Evolutionary conservation across 495 filamentous ascomycete species (phyloP).

Genomic region (Recurvomyces mirabilis): DNA sequence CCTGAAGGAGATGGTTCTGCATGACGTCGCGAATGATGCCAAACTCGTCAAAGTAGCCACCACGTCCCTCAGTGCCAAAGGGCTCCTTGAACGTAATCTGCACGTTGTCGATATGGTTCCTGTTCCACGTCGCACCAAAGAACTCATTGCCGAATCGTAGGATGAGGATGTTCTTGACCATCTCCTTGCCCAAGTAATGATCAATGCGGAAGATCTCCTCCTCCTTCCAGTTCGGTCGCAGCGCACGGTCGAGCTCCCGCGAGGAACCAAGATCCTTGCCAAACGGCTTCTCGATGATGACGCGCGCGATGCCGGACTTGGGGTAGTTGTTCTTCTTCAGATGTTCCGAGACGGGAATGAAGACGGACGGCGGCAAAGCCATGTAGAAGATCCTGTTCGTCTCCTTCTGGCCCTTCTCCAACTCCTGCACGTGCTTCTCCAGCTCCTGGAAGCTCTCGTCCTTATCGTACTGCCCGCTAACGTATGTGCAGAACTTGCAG

Average conservation of each 20-base stretch:
- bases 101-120: constrained; percentile 98
- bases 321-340: constrained; percentile 96
- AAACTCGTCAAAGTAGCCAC: constrained; percentile 99
- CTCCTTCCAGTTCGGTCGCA: constrained; percentile 97
- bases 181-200: constrained; percentile 99
- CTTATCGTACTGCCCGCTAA: constrained; percentile 94
- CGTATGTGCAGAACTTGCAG: constrained; percentile 75
- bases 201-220: constrained; percentile 99
- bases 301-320: constrained; percentile 70
- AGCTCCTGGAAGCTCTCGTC: constrained; percentile 89
- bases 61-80: constrained; percentile 97
- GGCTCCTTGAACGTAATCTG: constrained; percentile 99
- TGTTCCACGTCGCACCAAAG: constrained; percentile 98
- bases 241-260: constrained; percentile 83
- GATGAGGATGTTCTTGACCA: constrained; percentile 99
- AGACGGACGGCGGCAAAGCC: constrained; percentile 95
- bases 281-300: constrained; percentile 99
- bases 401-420: constrained; percentile 73
- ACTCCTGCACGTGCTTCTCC: constrained; percentile 75
- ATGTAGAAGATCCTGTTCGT: constrained; percentile 97
- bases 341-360: constrained; percentile 93
- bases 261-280: constrained; percentile 94
- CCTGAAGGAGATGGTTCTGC: constrained; percentile 71
- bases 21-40: constrained; percentile 96
- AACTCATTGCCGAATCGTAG: constrained; percentile 98